Conservation (phyloP, 2,329 filamentous ascomycete species). For the Leptographium procerum region DNA sequence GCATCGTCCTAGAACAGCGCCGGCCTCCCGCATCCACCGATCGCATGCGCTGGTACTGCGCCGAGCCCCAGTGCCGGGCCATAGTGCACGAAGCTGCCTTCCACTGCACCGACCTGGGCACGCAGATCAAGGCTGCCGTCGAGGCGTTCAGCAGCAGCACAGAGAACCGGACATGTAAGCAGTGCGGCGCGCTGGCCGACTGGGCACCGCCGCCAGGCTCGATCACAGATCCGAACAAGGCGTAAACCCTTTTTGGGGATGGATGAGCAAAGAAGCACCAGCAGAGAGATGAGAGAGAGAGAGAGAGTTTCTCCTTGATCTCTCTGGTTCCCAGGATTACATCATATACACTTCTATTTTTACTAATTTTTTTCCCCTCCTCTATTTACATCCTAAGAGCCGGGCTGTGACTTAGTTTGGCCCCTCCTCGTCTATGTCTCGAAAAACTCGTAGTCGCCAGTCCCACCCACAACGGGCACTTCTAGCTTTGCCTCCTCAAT, state of each 20-base stretch:
- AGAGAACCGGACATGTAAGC: slow-evolving; percentile 60
- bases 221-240: slow-evolving; percentile 48
- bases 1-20: slow-evolving; percentile 80
- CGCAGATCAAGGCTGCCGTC: slow-evolving; percentile 88
- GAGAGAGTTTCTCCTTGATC: neutral
- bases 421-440: slow-evolving; percentile 52
- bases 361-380: too few relatives aligned
- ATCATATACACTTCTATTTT: neutral
- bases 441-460: slow-evolving; percentile 63
- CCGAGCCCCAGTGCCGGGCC: slow-evolving; percentile 40
- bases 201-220: slow-evolving; percentile 51
- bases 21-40: slow-evolving; percentile 61
- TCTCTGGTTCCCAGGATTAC: too few relatives aligned
- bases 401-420: neutral
- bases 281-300: neutral
- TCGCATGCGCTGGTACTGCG: slow-evolving; percentile 72
- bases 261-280: neutral
- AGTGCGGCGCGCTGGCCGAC: slow-evolving; percentile 54
- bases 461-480: slow-evolving; percentile 70
- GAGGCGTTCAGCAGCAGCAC: slow-evolving; percentile 62
- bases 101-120: slow-evolving; percentile 80
- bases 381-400: neutral
- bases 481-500: slow-evolving; percentile 76
- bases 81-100: slow-evolving; percentile 81
- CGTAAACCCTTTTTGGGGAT: slow-evolving; percentile 16